Evolutionary conservation across 441 rosid genomes (phyloP), one percentile per base, ranked within the genome.

Genomic region (Jatropha multifida): DNA sequence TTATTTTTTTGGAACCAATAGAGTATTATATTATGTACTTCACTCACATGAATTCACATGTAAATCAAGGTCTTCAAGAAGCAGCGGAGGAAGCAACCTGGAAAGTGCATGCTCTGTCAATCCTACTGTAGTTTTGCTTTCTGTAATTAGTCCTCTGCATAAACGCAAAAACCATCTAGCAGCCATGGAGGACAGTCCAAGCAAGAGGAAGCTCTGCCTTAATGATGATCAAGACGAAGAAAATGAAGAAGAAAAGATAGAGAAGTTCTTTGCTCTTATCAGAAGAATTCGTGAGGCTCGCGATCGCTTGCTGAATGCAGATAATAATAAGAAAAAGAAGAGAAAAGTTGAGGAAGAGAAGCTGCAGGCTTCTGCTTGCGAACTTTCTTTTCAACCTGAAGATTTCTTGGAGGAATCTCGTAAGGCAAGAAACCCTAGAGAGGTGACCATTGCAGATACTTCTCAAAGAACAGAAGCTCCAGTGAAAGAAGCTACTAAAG

Each of bases 321-420:
- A 59, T 54, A 46, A 10, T 11, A 14, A n/a, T 12, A 23, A 4
- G 38, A 42, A 54, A 37, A 37, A 20, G 14, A 80, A 71, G 52
- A 74, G 27, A 48, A 78, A 59, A 56, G 27, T 58, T 1, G 80
- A 65, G 4, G 71, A 75, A 48, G 72, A 70, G 3, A 41, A 13
- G 10, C 12, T 32, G 73, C 0, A 51, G 4, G 65, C 72, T 72
- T 46, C 61, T 41, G 82, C 23, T 32, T 80, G 88, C 85, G 76
- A 76, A 61, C 86, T 84, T 0, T 58, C 81, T 37, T 86, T 86
- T 75, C 81, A 59, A 63, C 77, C 14, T 49, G 87, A 86, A 73
- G 87, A 86, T 68, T 86, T 86, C 68, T 18, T 78, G 44, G 77
- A 26, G 12, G 80, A 74, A 17, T 42, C 14, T 54, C n/a, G 0